Base-by-base conservation (phyloP, 306 rosid genomes). In the Trifolium pratense region DNA sequence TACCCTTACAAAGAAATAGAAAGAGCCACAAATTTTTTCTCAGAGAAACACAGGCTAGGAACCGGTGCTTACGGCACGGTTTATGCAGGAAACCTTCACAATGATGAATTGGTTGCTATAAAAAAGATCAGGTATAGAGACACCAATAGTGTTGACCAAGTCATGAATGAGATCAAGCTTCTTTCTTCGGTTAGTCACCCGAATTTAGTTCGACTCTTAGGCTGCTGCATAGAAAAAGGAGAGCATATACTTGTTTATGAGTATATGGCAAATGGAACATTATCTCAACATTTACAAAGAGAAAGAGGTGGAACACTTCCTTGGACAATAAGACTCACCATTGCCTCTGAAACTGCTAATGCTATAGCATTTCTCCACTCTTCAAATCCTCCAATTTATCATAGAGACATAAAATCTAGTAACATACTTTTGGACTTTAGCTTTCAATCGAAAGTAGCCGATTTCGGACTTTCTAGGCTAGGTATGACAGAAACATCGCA, bases 101-200 rank as follows among this genome's bases (percentile, higher is more conserved):
- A 80, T 62, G 84, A 89, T 59, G 92, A 88, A 23, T 87, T 72
- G 68, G 96, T 94, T 76, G 97, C 99, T 26, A 85, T 94, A 17
- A 91, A 94, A 75, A 94, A 81, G 77, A 89, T 94, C 40, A 91
- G 82, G 82, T 67, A 90, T 18, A 85, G 96, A 75, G 99, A 94
- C 81, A 79, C 89, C 59, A 87, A 91, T 70, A 83, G 94, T 76
- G 85, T 88, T 76, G 99, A 89, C 75, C 97, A 89, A 81, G 94
- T 94, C 58, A 82, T 94, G 92, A 94, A 94, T 81, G 99, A 94
- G 87, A 89, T 94, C 86, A 91, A 83, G 68, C 90, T 94, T 21
- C 95, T 94, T 16, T 91, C 99, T 20, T 94, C 86, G 12, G 99
- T 94, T 63, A 94, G 99, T 87, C 99, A 94, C 78, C 97, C 91